Base-by-base conservation (phyloP, 2,329 filamentous ascomycete species). In the Trichophyton rubrum region DNA sequence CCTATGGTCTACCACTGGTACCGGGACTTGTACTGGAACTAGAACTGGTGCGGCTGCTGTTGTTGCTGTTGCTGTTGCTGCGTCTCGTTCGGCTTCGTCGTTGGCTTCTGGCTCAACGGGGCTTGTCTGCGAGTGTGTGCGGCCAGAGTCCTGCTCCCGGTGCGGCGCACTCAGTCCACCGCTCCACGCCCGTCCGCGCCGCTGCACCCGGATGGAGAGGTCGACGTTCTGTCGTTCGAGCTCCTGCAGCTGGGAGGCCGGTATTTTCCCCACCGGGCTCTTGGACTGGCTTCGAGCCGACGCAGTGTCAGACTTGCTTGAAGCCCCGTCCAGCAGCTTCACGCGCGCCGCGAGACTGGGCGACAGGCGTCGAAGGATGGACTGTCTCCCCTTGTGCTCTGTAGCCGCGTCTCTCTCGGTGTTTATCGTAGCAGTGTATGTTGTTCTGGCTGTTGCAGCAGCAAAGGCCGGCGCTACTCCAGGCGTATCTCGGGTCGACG, bases 291-390 rank as follows among this genome's bases (percentile, higher is more conserved):
- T 62, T 7, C 63, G 64, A 40, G 60, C 62, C 15, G 65, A 61
- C 38, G 60, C 49, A 9, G 38, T 62, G 60, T 71, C 61, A 51
- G 58, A 33, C 56, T 38, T 33, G 43, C 56, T n/a, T 59, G 64
- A 67, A 59, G 68, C 72, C 35, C 73, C 68, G 68, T 75, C 73
- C 22, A 76, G 66, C 30, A 73, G 62, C 62, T 75, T 76, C 59
- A 76, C 73, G 55, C 74, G 72, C 56, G 74, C 74, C 8, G 74
- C 74, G 9, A 76, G 67, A 20, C 72, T 73, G 56, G 74, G 74
- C 45, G 74, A 76, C 51, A 76, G 66, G 17, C 73, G 73, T 61
- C 74, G 73, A 57, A 76, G 70, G 62, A 76, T 72, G 22, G 71
- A 73, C 20, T 71, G 64, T 20, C 68, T 70, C 35, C 58, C 57